Evolutionary conservation across 495 filamentous ascomycete species (phyloP), one percentile per base, ranked within the genome.

Genomic region (Trypethelium eluteriae): DNA sequence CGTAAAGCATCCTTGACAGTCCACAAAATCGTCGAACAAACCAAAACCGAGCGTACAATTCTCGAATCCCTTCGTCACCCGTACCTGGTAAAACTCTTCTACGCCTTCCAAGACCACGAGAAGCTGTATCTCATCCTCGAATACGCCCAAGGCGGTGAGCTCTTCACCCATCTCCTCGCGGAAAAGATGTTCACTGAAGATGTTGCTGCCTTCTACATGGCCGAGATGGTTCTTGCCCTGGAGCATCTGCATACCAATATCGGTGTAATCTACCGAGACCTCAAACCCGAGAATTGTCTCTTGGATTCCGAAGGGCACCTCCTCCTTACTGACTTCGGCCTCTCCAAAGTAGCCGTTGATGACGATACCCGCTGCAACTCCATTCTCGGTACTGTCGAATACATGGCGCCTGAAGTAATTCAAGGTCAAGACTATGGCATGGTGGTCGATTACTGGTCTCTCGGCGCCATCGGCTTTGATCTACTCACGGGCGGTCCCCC

Each of bases 231-330:
- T 3, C 86, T 98, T 3, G 95, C 95, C 1, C 82, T 98, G 34
- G 91, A 91, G 47, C 92, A 98, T 75, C 85, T 98, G 7, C 94
- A 98, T 80, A 84, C 89, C 66, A 91, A 84, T 65, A 85, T 96
- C 39, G 93, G 95, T 16, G 94, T 98, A 41, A 86, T 98, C 70
- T 98, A 98, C 77, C 89, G 94, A 65, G 94, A 98, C 73, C 82
- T 98, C 66, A 98, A 98, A 78, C 94, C 94, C 2, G 94, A 98
- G 75, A 98, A 98, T 77, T 96, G 93, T 72, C 90, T 98, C 53
- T 83, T 98, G 5, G 95, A 98, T 77, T 79, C 86, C 12, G 83
- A 95, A 69, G 94, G 94, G 63, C 93, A 98, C 74, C 85, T 98
- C 2, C 86, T 98, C 14, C 82, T 98, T 34, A 98, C 94, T 39